Evolutionary conservation across 192 early-diverging fungal genomes (phyloP).

Genomic region (Rhizophagus clarus): DNA sequence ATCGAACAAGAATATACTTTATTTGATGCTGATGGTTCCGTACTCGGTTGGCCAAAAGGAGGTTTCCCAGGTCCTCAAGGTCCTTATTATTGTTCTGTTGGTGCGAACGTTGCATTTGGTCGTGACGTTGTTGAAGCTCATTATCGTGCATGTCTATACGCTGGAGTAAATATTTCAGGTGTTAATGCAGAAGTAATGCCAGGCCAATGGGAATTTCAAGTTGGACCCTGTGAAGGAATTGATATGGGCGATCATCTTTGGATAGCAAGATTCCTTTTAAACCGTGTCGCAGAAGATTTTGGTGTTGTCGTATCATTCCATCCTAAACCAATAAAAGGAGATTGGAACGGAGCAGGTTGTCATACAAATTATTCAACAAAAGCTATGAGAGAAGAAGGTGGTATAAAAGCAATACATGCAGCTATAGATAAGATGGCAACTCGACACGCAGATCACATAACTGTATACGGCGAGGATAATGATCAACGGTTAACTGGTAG

Average conservation of each 20-base stretch:
- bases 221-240: slow-evolving; percentile 60
- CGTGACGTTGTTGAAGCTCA: slow-evolving; percentile 62
- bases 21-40: slow-evolving; percentile 46
- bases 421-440: slow-evolving; percentile 54
- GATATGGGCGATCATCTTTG: slow-evolving; percentile 59
- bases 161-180: slow-evolving; percentile 59
- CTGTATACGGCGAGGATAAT: slow-evolving; percentile 60
- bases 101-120: slow-evolving; percentile 53
- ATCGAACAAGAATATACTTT: slow-evolving; percentile 62
- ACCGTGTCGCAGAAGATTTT: slow-evolving; percentile 63
- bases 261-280: slow-evolving; percentile 52
- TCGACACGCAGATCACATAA: slow-evolving; percentile 53
- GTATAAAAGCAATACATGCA: slow-evolving; percentile 51
- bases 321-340: slow-evolving; percentile 61
- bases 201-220: slow-evolving; percentile 60
- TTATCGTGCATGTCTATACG: slow-evolving; percentile 57
- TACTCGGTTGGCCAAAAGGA: slow-evolving; percentile 58
- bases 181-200: slow-evolving; percentile 60
- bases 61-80: slow-evolving; percentile 60
- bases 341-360: slow-evolving; percentile 64
- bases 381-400: slow-evolving; percentile 53
- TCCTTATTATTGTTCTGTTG: slow-evolving; percentile 60
- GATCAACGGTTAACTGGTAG: slow-evolving; percentile 55
- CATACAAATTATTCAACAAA: slow-evolving; percentile 58
- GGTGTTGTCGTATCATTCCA: slow-evolving; percentile 55